Evolutionary conservation across 352 stramenopile genomes (phyloP).

Genomic region (Phytophthora constricta): DNA sequence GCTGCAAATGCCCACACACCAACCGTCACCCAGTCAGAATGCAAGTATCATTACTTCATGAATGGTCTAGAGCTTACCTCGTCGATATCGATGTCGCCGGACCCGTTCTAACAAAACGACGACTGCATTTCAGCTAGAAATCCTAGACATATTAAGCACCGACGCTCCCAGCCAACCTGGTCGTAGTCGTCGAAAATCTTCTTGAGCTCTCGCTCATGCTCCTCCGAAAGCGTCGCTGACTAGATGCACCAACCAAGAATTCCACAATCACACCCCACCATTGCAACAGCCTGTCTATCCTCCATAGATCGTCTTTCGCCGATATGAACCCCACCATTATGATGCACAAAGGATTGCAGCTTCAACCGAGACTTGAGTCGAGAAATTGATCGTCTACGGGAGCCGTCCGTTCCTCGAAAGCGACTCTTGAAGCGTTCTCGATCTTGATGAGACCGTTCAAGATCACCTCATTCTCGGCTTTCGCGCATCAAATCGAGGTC

Average conservation of each 20-base stretch:
- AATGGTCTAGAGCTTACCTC: conserved; percentile 38
- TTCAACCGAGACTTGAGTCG: too few species aligned
- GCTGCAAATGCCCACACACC: conserved; percentile 28
- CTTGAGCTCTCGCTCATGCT: conserved; percentile 71
- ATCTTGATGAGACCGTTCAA: too few species aligned
- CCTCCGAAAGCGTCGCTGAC: conserved; percentile 63
- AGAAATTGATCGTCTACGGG: too few species aligned
- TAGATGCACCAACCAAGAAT: conserved; percentile 2
- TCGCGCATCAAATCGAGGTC: conserved; percentile 18
- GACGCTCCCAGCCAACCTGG: conserved; percentile 34
- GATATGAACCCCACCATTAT: too few species aligned
- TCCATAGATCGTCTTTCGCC: too few species aligned
- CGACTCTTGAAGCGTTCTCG: neutral
- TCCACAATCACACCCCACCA: too few species aligned
- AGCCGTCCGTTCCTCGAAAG: conserved; percentile 1
- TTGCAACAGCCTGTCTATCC: too few species aligned
- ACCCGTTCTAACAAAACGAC: conserved; percentile 52
- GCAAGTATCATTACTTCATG: neutral
- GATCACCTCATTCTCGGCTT: conserved; percentile 21
- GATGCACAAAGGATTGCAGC: too few species aligned
- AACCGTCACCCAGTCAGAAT: neutral
- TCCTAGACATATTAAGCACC: neutral
- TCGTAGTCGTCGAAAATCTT: conserved; percentile 86
- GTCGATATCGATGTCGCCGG: conserved; percentile 73
- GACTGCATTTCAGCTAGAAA: neutral